Percentiles rank a stretch among this genome's conserved stretches.
Evolutionary conservation across 192 early-diverging fungal species (phyloP).

Genomic region (Martensiomyces pterosporus): DNA sequence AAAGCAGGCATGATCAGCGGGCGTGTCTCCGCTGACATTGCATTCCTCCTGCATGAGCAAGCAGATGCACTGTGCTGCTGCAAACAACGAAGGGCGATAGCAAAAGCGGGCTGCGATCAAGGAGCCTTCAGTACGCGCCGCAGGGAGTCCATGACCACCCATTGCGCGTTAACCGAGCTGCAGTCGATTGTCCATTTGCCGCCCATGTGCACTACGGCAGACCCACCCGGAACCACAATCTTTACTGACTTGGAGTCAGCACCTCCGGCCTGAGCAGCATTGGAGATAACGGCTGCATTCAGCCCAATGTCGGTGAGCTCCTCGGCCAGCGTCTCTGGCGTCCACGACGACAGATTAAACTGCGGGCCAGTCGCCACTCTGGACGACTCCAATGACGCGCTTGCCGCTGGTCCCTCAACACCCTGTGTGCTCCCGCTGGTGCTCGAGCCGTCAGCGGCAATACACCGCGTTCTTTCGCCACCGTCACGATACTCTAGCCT

Average conservation of each 20-base stretch:
- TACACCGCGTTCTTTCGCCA: no score
- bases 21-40: no score
- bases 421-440: neutral
- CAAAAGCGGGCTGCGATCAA: no score
- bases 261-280: neutral
- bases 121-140: constrained; percentile 22
- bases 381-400: no score
- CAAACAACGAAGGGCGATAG: no score
- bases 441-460: no score
- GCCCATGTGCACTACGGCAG: constrained; percentile 33
- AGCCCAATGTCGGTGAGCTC: constrained; percentile 41
- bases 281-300: constrained; percentile 15
- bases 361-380: no score
- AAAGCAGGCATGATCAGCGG: no score
- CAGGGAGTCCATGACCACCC: constrained; percentile 40
- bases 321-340: constrained; percentile 31
- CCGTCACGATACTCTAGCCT: no score
- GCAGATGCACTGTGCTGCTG: no score
- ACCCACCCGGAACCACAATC: constrained; percentile 33
- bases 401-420: neutral
- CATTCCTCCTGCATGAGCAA: no score
- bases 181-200: constrained; percentile 42
- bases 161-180: constrained; percentile 33
- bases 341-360: constrained; percentile 22
- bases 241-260: constrained; percentile 6